Evolutionary conservation across 1,284 basidiomycete species (phyloP), one percentile per base, ranked within the genome.

Genomic region (Vanrija sp.): DNA sequence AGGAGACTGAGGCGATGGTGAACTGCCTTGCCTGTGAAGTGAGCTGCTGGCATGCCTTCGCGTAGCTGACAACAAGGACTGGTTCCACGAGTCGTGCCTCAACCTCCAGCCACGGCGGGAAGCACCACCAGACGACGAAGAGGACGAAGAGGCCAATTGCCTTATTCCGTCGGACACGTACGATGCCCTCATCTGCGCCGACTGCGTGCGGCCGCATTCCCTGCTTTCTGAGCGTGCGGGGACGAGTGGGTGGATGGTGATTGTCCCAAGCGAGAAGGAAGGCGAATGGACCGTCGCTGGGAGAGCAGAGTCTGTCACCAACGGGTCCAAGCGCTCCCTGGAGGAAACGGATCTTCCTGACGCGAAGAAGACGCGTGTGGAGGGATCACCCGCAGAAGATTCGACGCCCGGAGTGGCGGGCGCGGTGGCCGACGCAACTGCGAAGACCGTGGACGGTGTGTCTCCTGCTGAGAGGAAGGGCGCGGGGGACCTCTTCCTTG

Each of bases 21-120:
- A 59, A 59, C 49, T 76, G 75, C 54, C 65, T 76, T 3, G 72
- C 49, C 6, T 76, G 75, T 52, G 71, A 76, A 63, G 69, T 75
- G 60, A 56, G 69, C 57, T 53, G 6, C 8, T 19, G 2, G 5
- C 1, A 15, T 12, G 3, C 10, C 9, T 22, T 14, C 18, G 14
- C 22, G 22, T 20, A 37, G 44, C 45, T 56, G 41, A 51, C 44
- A 10, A n/a, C 6, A 2, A 71, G 67, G 71, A 73, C 50, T 72
- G 69, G 72, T 69, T 69, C 42, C 72, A 75, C 51, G 72, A 75
- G 42, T 63, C 69, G 12, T 75, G 72, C 37, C 62, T 75, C 24
- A 73, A 72, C 49, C 60, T 75, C 3, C 64, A 62, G 18, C 45
- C 41, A 1, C 45, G 50, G 42, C 56, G 60, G 39, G 31, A 25